Percentiles rank a stretch among this genome's conserved stretches.
These are phyloP conservation scores for Plasmodium coatneyi DNA, from an alignment of 169 alveolate genomes.

Conservation along the genomic window DNA sequence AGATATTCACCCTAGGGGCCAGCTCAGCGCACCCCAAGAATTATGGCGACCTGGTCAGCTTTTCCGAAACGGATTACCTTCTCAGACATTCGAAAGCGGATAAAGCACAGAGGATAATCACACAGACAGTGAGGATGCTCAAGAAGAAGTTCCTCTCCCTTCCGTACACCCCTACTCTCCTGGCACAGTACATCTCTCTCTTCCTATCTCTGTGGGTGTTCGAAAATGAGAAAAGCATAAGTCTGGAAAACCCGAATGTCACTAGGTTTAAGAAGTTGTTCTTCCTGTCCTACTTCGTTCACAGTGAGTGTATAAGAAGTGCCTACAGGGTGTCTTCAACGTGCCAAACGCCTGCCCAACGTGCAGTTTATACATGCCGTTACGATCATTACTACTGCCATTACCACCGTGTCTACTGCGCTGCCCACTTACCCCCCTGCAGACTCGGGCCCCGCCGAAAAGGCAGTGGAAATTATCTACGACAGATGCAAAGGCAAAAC, in stretches of 20 bases:
- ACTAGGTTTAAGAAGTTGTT: slow-evolving; percentile 39
- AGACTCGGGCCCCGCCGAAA: slow-evolving; percentile 60
- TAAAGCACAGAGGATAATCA: slow-evolving; percentile 34
- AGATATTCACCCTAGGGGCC: slow-evolving; percentile 34
- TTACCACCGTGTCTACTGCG: not conserved
- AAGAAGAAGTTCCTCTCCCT: slow-evolving; percentile 37
- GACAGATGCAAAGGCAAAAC: slow-evolving; percentile 15
- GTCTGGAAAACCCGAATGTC: slow-evolving; percentile 16
- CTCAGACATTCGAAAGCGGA: slow-evolving; percentile 5
- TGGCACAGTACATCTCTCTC: slow-evolving; percentile 44
- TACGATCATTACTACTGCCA: too few relatives aligned
- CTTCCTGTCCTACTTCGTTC: slow-evolving; percentile 39
- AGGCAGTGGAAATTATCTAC: slow-evolving; percentile 54
- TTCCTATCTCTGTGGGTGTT: slow-evolving; percentile 63
- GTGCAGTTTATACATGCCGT: too few relatives aligned
- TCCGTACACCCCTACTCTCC: slow-evolving; percentile 35
- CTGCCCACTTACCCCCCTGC: not conserved
- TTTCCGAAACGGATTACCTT: slow-evolving; percentile 41
- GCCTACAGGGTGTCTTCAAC: too few relatives aligned
- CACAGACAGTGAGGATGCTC: slow-evolving; percentile 14
- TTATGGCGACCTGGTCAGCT: slow-evolving; percentile 17
- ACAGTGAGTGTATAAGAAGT: slow-evolving; percentile 8
- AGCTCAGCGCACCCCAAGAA: slow-evolving; percentile 37
- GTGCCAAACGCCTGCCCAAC: too few relatives aligned
- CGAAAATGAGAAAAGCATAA: slow-evolving; percentile 17